These are phyloP conservation scores for Hordeum vulgare DNA, from an alignment of 176 grass and related monocot species.

Conservation along the genomic window DNA sequence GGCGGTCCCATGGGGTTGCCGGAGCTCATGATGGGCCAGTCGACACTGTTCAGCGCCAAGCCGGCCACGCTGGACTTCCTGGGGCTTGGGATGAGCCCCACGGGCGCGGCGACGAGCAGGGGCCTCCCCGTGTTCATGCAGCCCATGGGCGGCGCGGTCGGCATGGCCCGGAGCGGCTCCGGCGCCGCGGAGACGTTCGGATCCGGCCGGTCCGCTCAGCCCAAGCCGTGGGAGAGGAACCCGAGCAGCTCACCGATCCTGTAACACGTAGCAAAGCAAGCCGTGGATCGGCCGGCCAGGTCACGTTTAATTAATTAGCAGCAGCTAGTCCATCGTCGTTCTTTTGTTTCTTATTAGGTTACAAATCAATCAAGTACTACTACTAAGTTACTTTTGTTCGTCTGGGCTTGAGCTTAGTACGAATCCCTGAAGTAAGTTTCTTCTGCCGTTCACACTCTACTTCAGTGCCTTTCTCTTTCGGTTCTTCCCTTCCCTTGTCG, in stretches of 20 bases:
- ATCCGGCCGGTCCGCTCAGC: background rate
- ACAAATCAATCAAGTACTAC: no score
- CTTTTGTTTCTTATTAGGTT: background rate
- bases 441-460: background rate
- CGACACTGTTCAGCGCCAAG: constrained; percentile 56
- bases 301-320: background rate
- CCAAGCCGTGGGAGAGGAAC: constrained; percentile 44
- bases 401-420: constrained; percentile 17
- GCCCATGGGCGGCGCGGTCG: constrained; percentile 52
- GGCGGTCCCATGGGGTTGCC: constrained; percentile 32
- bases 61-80: constrained; percentile 87
- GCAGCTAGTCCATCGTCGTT: background rate
- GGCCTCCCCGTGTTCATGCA: constrained; percentile 52
- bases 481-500: background rate
- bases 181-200: constrained; percentile 29
- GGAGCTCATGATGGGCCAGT: constrained; percentile 76
- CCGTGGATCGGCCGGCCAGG: constrained; percentile 15
- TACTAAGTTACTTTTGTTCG: constrained; percentile 10
- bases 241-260: constrained; percentile 38
- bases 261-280: constrained; percentile 26
- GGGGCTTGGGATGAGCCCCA: constrained; percentile 67
- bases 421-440: constrained; percentile 1
- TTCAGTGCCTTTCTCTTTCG: background rate
- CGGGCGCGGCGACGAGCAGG: constrained; percentile 31
- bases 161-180: constrained; percentile 33